Percentiles rank a stretch among this genome's conserved stretches.
Evolutionary conservation across 306 rosid species (phyloP).

Genomic region (Fragaria iinumae): DNA sequence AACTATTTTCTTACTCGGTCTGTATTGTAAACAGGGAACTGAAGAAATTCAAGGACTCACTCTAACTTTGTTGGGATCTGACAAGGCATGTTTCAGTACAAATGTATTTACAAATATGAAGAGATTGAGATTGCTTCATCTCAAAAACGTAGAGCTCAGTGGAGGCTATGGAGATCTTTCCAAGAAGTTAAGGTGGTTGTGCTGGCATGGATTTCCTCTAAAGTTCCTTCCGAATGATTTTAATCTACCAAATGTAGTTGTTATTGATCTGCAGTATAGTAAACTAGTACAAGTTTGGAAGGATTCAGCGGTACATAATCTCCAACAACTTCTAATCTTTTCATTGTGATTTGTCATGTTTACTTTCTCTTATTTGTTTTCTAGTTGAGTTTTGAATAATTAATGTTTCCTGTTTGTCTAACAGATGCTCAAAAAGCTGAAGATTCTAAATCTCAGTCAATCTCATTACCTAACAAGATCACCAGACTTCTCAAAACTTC

Average conservation of each 20-base stretch:
- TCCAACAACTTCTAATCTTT: neutral
- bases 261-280: neutral
- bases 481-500: constrained; percentile 42
- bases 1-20: neutral
- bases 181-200: neutral
- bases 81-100: neutral
- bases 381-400: neutral
- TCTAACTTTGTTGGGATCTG: neutral
- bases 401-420: neutral
- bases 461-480: constrained; percentile 26
- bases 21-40: neutral
- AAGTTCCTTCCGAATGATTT: neutral
- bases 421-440: neutral
- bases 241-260: neutral
- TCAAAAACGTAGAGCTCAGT: neutral
- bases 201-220: neutral
- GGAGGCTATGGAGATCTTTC: neutral
- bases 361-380: neutral
- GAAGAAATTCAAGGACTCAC: neutral
- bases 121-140: neutral
- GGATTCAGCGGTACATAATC: neutral
- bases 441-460: constrained; percentile 35
- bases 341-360: too few species aligned
- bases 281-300: neutral
- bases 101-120: neutral